Evolutionary conservation across 2,329 filamentous ascomycete species (phyloP).

Genomic region (Colletotrichum tofieldiae): DNA sequence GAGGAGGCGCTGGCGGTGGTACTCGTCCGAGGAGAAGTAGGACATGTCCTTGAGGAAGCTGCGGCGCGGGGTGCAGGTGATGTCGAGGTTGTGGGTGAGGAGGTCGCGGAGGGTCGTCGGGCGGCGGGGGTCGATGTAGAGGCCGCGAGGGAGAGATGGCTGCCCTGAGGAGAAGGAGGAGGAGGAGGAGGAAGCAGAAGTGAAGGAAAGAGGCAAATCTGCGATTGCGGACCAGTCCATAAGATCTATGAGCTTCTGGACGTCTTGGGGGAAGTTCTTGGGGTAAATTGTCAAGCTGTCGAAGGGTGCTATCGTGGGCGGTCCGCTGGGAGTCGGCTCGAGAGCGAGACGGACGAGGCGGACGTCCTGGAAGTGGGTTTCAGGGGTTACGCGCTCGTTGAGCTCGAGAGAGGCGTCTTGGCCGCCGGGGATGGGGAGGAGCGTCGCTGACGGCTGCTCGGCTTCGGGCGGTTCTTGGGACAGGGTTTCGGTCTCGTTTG

Average conservation of each 20-base stretch:
- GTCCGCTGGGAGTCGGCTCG: conserved; percentile 43
- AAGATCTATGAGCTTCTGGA: conserved; percentile 81
- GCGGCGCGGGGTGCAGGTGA: conserved; percentile 89
- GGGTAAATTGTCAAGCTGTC: conserved; percentile 88
- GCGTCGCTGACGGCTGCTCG: conserved; percentile 36
- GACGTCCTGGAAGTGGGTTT: conserved; percentile 93
- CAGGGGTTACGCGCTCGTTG: conserved; percentile 84
- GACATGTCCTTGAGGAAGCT: conserved; percentile 87
- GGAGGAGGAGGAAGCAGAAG: background rate
- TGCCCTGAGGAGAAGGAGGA: conserved; percentile 18
- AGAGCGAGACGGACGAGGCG: conserved; percentile 68
- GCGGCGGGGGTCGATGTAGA: conserved; percentile 56
- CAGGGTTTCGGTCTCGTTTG: background rate
- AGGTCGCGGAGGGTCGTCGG: conserved; percentile 79
- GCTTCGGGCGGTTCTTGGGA: background rate
- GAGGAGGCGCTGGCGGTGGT: conserved; percentile 84
- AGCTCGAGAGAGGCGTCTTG: conserved; percentile 70
- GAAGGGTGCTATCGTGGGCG: conserved; percentile 72
- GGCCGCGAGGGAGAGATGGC: conserved; percentile 46
- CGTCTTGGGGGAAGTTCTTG: conserved; percentile 88
- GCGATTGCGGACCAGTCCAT: conserved; percentile 86
- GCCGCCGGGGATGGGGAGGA: conserved; percentile 72
- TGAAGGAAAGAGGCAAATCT: conserved; percentile 71
- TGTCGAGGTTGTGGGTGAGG: conserved; percentile 87
- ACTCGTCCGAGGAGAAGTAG: conserved; percentile 79